Evolutionary conservation across 257 asterid species (phyloP).

Genomic region (Gardenia jasminoides): DNA sequence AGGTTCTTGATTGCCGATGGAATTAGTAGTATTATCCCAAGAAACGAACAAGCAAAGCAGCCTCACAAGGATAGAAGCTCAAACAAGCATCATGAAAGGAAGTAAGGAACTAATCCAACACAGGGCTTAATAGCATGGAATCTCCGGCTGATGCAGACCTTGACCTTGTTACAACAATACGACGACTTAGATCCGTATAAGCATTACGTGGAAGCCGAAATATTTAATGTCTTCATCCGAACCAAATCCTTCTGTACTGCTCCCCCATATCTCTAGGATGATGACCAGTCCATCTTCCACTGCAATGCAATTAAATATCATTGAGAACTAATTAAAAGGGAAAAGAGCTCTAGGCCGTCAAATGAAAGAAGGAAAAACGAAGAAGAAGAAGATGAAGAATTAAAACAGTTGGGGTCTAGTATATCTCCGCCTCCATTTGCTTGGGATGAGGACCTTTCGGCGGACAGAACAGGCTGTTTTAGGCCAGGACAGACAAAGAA

Average conservation of each 20-base stretch:
- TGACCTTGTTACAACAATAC: slow-evolving; percentile 10
- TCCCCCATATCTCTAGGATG: neutral
- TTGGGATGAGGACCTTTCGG: slow-evolving; percentile 48
- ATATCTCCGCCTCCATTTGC: neutral
- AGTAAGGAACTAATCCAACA: neutral
- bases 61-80: too few relatives aligned
- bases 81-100: too few relatives aligned
- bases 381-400: neutral
- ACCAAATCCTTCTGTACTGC: neutral
- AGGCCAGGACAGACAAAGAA: slow-evolving; percentile 8
- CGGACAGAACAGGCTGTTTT: slow-evolving; percentile 40
- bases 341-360: neutral
- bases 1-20: neutral
- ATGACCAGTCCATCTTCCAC: neutral
- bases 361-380: neutral
- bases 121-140: neutral
- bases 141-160: neutral
- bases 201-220: slow-evolving; percentile 26
- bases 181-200: slow-evolving; percentile 7
- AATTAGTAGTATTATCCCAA: too few relatives aligned
- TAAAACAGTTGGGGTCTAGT: neutral
- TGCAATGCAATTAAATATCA: neutral
- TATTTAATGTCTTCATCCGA: neutral
- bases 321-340: neutral
- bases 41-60: too few relatives aligned